Percentiles rank a stretch among this genome's conserved stretches.
phyloP scores from a whole-genome alignment of 352 stramenopile species.

The Stephanocyclus meneghinianus region DNA sequence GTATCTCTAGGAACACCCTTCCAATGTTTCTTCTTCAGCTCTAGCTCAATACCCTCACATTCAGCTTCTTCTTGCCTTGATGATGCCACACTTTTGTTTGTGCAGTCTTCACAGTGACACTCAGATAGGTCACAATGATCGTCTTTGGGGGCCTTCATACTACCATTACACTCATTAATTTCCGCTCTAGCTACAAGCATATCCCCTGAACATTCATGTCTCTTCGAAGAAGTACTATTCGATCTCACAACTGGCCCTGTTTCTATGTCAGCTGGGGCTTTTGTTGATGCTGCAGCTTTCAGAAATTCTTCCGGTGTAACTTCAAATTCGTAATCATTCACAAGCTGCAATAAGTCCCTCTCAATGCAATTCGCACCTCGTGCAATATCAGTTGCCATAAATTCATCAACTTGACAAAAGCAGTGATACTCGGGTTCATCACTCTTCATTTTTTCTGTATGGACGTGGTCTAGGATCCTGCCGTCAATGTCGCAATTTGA shows the following conservation, averaged over 20 bases:
- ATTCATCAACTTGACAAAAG: slow-evolving; percentile 1
- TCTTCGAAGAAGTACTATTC: too few species aligned
- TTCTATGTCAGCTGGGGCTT: too few species aligned
- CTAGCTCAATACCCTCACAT: slow-evolving; percentile 4
- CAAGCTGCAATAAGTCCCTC: not conserved
- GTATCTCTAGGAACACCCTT: not conserved
- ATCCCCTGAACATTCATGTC: too few species aligned
- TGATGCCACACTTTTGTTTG: not conserved
- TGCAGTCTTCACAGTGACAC: not conserved
- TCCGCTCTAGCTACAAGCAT: too few species aligned
- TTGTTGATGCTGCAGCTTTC: too few species aligned
- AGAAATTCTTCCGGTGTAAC: not conserved
- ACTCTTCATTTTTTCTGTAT: not conserved
- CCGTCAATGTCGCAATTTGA: not conserved
- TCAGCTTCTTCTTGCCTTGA: not conserved
- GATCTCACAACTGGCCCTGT: too few species aligned
- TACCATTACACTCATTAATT: too few species aligned
- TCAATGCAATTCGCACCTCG: not conserved
- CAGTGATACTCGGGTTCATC: not conserved
- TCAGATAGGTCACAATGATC: slow-evolving; percentile 6
- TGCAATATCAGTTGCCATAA: not conserved
- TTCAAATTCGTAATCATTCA: not conserved
- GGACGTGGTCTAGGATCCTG: too few species aligned
- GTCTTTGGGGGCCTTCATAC: not conserved
- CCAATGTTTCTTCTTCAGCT: not conserved